Evolutionary conservation across 2,329 filamentous ascomycete species (phyloP).

Genomic region (Hypomyces rosellus): DNA sequence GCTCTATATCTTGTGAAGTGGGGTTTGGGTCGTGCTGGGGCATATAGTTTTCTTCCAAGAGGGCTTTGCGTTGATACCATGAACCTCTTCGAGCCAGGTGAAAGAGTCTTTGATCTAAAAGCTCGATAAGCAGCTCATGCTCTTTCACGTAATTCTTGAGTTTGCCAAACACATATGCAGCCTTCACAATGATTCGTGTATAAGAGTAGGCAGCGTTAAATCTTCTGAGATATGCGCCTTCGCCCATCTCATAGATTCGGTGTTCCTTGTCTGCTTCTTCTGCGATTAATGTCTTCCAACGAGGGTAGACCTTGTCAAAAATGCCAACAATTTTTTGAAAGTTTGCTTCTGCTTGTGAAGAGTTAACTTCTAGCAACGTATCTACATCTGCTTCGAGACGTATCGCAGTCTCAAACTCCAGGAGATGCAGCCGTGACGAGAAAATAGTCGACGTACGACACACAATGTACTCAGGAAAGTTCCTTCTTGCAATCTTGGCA

Average conservation of each 20-base stretch:
- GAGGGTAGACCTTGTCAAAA: conserved; percentile 67
- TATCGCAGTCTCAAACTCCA: conserved; percentile 87
- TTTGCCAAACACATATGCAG: conserved; percentile 68
- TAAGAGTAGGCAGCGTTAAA: conserved; percentile 92
- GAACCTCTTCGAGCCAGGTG: conserved; percentile 76
- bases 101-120: conserved; percentile 77
- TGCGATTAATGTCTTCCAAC: conserved; percentile 68
- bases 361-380: conserved; percentile 71
- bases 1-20: conserved; percentile 31
- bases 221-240: conserved; percentile 81
- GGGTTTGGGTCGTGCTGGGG: conserved; percentile 47
- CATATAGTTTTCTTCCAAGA: conserved; percentile 96
- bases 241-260: conserved; percentile 69
- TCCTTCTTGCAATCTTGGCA: conserved; percentile 78
- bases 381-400: conserved; percentile 78
- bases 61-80: conserved; percentile 93
- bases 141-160: conserved; percentile 77
- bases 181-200: conserved; percentile 88
- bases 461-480: conserved; percentile 86
- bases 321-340: conserved; percentile 63
- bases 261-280: conserved; percentile 77
- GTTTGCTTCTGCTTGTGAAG: conserved; percentile 57
- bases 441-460: conserved; percentile 89
- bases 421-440: conserved; percentile 60
- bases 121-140: conserved; percentile 64